Base-by-base conservation (phyloP, 257 asterid genomes). In the Linderniella brevidens region DNA sequence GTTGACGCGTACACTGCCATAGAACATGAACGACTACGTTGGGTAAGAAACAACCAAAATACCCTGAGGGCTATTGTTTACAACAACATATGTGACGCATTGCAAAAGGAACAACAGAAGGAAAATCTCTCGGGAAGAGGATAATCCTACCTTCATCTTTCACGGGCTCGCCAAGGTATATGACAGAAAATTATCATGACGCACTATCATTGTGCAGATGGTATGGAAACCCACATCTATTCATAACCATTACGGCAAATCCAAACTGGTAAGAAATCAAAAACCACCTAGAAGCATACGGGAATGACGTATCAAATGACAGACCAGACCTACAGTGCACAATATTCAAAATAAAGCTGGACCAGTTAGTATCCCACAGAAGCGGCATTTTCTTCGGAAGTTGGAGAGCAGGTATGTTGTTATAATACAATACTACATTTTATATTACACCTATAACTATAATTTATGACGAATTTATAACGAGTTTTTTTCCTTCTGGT, bases 151-250 rank as follows among this genome's bases (percentile, higher is more conserved):
- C 44, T 40, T 40, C 44, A 4, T 40, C 44, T 2, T 40, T 40
- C 44, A 40, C 44, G 13, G 44, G 44, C 1, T 11, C 14, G 3
- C 14, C 44, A 40, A 40, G 44, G 44, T 55, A 36, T 20, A 46
- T 46, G 53, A 0, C 44, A 0, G 46, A 55, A 35, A 55, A 46
- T 16, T 55, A 55, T 17, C 53, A 55, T 7, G 38, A 55, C 25
- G 53, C 20, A 2, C 35, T 55, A 13, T 17, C 53, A 0, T 17
- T 45, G 7, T 43, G 60, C 5, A 32, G 11, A 17, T 45, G 46
- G 60, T 20, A 0, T 7, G 46, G 46, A 4, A 43, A 45, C 10
- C 53, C 60, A 43, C 4, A 55, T 29, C 7, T 55, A 13, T 46
- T 55, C 11, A 55, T 46, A 7, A 55, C 53, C 0, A 43, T 46